Evolutionary conservation across 2,329 filamentous ascomycete genomes (phyloP).

Genomic region (Pseudopithomyces chartarum): DNA sequence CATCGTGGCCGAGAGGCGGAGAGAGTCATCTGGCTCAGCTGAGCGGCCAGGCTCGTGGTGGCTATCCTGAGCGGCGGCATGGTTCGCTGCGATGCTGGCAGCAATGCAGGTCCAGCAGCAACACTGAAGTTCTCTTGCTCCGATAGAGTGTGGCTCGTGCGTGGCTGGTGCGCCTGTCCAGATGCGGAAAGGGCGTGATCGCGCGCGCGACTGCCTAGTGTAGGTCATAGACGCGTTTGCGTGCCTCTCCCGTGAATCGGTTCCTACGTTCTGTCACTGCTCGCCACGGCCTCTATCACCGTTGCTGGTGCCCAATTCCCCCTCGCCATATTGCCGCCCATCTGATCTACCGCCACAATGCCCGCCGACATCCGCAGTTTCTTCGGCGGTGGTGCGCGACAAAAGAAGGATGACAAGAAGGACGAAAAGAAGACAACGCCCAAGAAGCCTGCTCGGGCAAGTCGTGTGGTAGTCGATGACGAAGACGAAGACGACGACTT

Average conservation of each 20-base stretch:
- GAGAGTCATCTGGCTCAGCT: slow-evolving; percentile 37
- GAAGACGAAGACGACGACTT: slow-evolving; percentile 70
- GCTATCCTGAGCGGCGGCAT: slow-evolving; percentile 50
- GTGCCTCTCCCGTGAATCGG: neutral
- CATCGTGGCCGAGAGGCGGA: slow-evolving; percentile 28
- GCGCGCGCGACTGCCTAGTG: slow-evolving; percentile 18
- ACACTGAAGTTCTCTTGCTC: slow-evolving; percentile 25
- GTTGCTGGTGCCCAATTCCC: neutral
- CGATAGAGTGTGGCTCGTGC: slow-evolving; percentile 14
- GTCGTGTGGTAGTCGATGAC: slow-evolving; percentile 65
- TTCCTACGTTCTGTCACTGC: slow-evolving; percentile 1
- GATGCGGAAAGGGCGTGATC: slow-evolving; percentile 24
- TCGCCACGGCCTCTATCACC: neutral
- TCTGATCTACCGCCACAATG: slow-evolving; percentile 57
- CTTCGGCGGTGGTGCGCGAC: slow-evolving; percentile 79
- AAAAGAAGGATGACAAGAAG: slow-evolving; percentile 39
- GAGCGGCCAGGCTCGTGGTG: slow-evolving; percentile 35
- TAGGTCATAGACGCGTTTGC: slow-evolving; percentile 24
- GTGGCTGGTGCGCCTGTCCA: neutral
- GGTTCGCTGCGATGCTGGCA: slow-evolving; percentile 14
- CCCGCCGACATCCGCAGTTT: slow-evolving; percentile 86
- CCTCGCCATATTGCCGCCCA: neutral
- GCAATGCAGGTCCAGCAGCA: slow-evolving; percentile 4
- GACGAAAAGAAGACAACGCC: slow-evolving; percentile 42
- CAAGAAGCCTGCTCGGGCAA: slow-evolving; percentile 50